Conservation (phyloP, 225 moss, liverwort and hornwort species). For the Thuidium tamariscinum region DNA sequence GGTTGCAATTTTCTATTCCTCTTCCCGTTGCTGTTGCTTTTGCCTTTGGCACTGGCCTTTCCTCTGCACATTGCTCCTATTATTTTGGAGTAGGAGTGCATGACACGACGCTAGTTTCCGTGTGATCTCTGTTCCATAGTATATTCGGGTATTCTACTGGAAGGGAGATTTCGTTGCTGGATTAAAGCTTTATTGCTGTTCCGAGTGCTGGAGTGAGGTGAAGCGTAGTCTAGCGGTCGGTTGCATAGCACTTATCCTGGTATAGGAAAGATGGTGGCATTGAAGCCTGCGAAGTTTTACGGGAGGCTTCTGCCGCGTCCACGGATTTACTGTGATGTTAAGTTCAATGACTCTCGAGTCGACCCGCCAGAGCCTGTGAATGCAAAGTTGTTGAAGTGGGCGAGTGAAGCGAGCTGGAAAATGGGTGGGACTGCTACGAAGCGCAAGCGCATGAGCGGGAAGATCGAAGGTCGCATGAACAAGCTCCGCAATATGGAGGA, state of each 20-base stretch:
- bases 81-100: neutral
- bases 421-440: constrained; percentile 65
- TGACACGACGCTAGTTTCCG: neutral
- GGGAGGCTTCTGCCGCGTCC: constrained; percentile 67
- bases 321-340: constrained; percentile 41
- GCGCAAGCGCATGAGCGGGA: constrained; percentile 63
- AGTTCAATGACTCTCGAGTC: constrained; percentile 33
- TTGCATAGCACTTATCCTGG: neutral
- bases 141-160: neutral
- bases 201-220: neutral
- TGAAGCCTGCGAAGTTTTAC: constrained; percentile 65
- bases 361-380: constrained; percentile 61
- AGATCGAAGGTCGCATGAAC: constrained; percentile 69
- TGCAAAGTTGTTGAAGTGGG: constrained; percentile 46
- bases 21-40: neutral
- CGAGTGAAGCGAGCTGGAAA: constrained; percentile 58
- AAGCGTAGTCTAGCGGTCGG: neutral
- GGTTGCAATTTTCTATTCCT: neutral
- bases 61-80: too few species aligned
- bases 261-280: constrained; percentile 12
- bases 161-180: too few species aligned
- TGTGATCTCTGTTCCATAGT: neutral
- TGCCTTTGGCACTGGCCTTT: neutral
- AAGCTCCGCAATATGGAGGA: constrained; percentile 54
- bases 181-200: too few species aligned